Percentiles rank a stretch among this genome's conserved stretches.
Conservation (phyloP, 768 basidiomycete genomes). For the Leccinellum albellum region DNA sequence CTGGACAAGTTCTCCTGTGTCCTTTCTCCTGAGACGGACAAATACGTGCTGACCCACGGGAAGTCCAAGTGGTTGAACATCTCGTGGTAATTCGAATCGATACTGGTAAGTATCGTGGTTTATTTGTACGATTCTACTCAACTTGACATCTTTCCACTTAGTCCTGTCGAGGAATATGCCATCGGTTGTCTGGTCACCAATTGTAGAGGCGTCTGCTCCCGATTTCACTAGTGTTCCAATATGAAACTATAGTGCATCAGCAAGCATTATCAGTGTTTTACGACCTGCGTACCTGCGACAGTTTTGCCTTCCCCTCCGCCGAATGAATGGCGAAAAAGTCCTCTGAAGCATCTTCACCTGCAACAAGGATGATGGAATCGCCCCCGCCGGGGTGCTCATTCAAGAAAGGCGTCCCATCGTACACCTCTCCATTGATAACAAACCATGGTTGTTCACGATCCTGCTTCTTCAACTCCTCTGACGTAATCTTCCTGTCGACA, state of each 20-base stretch:
- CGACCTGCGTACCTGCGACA: constrained; percentile 34
- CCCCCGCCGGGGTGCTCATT: constrained; percentile 58
- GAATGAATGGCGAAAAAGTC: constrained; percentile 65
- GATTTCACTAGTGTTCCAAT: constrained; percentile 44
- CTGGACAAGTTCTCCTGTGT: constrained; percentile 44
- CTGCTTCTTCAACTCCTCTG: constrained; percentile 41
- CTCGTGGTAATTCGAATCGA: constrained; percentile 43
- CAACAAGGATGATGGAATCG: constrained; percentile 51
- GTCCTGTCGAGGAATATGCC: constrained; percentile 41
- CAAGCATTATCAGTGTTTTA: not conserved
- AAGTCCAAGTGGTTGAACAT: constrained; percentile 46
- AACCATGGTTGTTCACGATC: constrained; percentile 44
- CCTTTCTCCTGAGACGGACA: constrained; percentile 42
- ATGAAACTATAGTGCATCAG: constrained; percentile 34
- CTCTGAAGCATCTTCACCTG: constrained; percentile 58
- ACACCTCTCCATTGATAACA: constrained; percentile 52
- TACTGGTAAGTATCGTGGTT: constrained; percentile 50
- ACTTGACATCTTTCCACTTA: constrained; percentile 45
- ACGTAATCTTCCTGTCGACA: constrained; percentile 42
- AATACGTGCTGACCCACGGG: constrained; percentile 61
- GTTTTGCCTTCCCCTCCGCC: constrained; percentile 42
- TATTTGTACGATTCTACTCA: constrained; percentile 36
- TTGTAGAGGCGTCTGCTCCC: not conserved
- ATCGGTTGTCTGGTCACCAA: constrained; percentile 3
- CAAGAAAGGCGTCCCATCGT: constrained; percentile 49